Percentiles rank a stretch among this genome's conserved stretches.
These are phyloP conservation scores for Debaryomycetaceae sp. DNA, from an alignment of 1,139 yeast species.

Conservation along the genomic window DNA sequence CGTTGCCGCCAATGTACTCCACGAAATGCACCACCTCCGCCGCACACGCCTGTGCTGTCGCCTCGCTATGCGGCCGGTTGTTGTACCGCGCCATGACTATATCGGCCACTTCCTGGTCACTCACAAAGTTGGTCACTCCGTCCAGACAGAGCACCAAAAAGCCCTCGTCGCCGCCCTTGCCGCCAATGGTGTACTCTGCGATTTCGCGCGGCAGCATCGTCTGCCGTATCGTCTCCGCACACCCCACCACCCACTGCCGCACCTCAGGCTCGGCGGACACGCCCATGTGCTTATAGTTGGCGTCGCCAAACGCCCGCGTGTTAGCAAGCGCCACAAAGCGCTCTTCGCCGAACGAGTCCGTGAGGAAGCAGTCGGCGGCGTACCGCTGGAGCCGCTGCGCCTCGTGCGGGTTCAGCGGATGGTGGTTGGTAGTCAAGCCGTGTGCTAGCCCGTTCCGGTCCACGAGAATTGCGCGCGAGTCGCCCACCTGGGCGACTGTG, in stretches of 20 bases:
- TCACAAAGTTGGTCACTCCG: constrained; percentile 70
- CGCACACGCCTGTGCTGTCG: constrained; percentile 81
- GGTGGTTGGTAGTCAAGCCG: constrained; percentile 70
- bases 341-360: constrained; percentile 91
- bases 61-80: constrained; percentile 53
- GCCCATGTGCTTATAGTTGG: constrained; percentile 69
- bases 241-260: constrained; percentile 54
- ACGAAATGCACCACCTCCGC: constrained; percentile 76
- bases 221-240: constrained; percentile 19
- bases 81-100: constrained; percentile 64
- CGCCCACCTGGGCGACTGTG: constrained; percentile 89
- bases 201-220: constrained; percentile 30
- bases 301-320: constrained; percentile 89
- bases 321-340: constrained; percentile 79
- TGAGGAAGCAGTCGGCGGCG: constrained; percentile 64
- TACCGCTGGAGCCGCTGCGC: constrained; percentile 58
- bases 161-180: constrained; percentile 69
- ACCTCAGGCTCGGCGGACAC: constrained; percentile 90
- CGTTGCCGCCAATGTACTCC: constrained; percentile 85
- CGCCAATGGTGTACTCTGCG: constrained; percentile 32
- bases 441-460: constrained; percentile 72
- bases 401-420: constrained; percentile 78
- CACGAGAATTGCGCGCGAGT: constrained; percentile 77
- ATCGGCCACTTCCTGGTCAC: constrained; percentile 90
- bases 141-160: constrained; percentile 72